Evolutionary conservation across 2,329 filamentous ascomycete genomes (phyloP).

Genomic region (Paecilomyces variotii): DNA sequence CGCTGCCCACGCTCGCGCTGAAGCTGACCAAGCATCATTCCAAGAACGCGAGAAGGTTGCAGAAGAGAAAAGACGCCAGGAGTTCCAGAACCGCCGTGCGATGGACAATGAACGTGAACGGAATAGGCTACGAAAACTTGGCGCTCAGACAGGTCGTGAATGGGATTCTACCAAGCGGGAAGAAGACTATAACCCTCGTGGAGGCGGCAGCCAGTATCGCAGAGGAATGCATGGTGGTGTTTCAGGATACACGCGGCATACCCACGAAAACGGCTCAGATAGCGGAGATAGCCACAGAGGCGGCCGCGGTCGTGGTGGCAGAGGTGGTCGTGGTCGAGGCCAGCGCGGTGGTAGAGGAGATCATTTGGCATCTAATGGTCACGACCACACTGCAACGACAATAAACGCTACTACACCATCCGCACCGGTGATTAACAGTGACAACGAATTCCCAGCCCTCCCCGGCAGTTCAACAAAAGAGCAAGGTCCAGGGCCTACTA

Average conservation of each 20-base stretch:
- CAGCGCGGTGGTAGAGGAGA: conserved; percentile 15
- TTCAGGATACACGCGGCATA: conserved; percentile 24
- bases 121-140: conserved; percentile 52
- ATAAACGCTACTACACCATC: conserved; percentile 9
- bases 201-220: conserved; percentile 36
- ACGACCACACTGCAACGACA: conserved; percentile 3
- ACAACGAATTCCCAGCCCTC: conserved; percentile 29
- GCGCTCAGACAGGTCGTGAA: conserved; percentile 50
- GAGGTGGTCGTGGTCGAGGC: conserved; percentile 23
- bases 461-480: conserved; percentile 19
- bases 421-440: conserved; percentile 18
- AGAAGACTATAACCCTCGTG: conserved; percentile 42
- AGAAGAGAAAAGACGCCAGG: conserved; percentile 47
- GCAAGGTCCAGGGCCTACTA: conserved; percentile 4
- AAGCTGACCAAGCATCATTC: conserved; percentile 59
- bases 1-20: conserved; percentile 56
- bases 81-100: conserved; percentile 42
- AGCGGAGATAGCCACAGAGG: conserved; percentile 4
- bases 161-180: conserved; percentile 57
- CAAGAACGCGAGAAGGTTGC: conserved; percentile 55
- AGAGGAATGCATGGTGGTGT: conserved; percentile 48
- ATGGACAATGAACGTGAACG: conserved; percentile 57
- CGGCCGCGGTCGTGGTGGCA: conserved; percentile 10
- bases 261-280: conserved; percentile 20
- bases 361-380: conserved; percentile 10